Evolutionary conservation across 2,329 filamentous ascomycete genomes (phyloP).

Genomic region (Ceratocystis smalleyi): DNA sequence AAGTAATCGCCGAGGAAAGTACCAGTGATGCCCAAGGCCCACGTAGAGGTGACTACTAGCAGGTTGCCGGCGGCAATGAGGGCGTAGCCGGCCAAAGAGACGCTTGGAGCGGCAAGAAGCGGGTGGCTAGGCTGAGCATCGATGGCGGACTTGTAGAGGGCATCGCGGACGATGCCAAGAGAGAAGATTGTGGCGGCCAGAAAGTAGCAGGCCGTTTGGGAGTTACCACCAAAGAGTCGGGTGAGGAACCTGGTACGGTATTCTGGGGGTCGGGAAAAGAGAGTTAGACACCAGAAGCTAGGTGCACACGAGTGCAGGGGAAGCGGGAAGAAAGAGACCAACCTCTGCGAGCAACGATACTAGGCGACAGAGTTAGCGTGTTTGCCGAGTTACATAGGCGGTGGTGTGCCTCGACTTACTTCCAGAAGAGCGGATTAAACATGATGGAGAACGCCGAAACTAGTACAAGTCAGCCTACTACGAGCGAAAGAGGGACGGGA

Average conservation of each 20-base stretch:
- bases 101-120: slow-evolving; percentile 44
- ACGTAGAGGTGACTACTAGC: slow-evolving; percentile 79
- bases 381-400: slow-evolving; percentile 23
- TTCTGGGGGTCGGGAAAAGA: slow-evolving; percentile 37
- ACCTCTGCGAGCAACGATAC: slow-evolving; percentile 74
- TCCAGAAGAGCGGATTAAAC: slow-evolving; percentile 99
- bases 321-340: slow-evolving; percentile 20
- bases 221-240: slow-evolving; percentile 65
- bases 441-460: slow-evolving; percentile 69
- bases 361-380: slow-evolving; percentile 24
- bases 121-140: slow-evolving; percentile 60
- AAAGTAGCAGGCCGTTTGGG: slow-evolving; percentile 70
- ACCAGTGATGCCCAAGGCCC: slow-evolving; percentile 79
- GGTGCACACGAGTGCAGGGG: slow-evolving; percentile 12
- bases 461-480: slow-evolving; percentile 25
- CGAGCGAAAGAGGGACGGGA: slow-evolving; percentile 18
- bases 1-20: slow-evolving; percentile 98
- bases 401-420: slow-evolving; percentile 45
- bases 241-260: slow-evolving; percentile 84
- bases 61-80: slow-evolving; percentile 65
- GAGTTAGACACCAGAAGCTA: neutral
- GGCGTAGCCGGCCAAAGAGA: slow-evolving; percentile 49
- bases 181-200: slow-evolving; percentile 83
- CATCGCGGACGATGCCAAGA: slow-evolving; percentile 76
- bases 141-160: slow-evolving; percentile 72